A percentile compares a stretch with the other conserved stretches of the same genome.
These are phyloP conservation scores for Penicillium argentinense DNA, from an alignment of 495 filamentous ascomycete species.

Conservation along the genomic window DNA sequence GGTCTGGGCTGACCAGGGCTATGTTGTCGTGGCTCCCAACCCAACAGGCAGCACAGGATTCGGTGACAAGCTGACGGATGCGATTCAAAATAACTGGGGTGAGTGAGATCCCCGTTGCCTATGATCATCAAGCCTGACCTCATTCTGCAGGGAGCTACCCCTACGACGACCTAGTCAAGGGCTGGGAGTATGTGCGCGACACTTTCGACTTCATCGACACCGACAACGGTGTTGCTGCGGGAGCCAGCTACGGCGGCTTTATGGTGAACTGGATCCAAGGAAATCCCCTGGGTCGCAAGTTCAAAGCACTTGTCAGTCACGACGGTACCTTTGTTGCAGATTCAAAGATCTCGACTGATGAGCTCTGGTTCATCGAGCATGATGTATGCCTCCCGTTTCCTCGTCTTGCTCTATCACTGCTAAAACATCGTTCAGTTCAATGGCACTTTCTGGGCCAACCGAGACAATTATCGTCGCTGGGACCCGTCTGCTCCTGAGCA, in stretches of 20 bases:
- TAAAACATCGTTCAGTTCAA: constrained; percentile 32
- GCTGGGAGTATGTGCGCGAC: constrained; percentile 49
- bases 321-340: constrained; percentile 48
- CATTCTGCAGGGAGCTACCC: constrained; percentile 40
- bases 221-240: constrained; percentile 47
- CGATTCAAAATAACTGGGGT: constrained; percentile 52
- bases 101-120: background rate
- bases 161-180: constrained; percentile 55
- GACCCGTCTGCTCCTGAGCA: constrained; percentile 40
- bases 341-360: constrained; percentile 46
- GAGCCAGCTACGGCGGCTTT: constrained; percentile 53
- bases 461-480: constrained; percentile 43
- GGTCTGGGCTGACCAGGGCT: constrained; percentile 57
- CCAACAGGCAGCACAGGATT: constrained; percentile 53
- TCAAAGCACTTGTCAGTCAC: constrained; percentile 53
- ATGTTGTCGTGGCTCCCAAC: constrained; percentile 55
- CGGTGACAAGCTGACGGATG: constrained; percentile 47
- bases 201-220: constrained; percentile 51
- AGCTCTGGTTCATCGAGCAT: constrained; percentile 46
- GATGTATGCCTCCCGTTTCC: constrained; percentile 18
- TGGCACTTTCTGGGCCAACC: constrained; percentile 43
- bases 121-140: background rate
- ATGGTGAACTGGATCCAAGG: constrained; percentile 62
- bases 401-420: constrained; percentile 17
- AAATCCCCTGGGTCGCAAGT: constrained; percentile 48